Percentiles rank a stretch among this genome's conserved stretches.
phyloP scores from a whole-genome alignment of 1,284 basidiomycete species.

The Boletellus dicymbophilus region DNA sequence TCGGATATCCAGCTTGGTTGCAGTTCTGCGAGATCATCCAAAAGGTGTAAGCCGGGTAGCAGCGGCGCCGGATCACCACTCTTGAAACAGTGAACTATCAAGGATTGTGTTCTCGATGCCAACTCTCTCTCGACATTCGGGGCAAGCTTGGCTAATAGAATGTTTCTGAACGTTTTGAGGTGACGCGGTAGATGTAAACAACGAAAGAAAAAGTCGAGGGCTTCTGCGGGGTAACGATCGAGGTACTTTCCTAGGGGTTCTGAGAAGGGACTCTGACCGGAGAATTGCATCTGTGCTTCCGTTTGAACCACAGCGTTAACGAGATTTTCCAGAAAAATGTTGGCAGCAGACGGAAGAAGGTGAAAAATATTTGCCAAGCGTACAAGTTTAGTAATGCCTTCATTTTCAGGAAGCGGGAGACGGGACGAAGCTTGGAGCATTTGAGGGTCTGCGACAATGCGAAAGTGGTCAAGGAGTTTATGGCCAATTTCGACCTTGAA shows the following conservation, averaged over 20 bases:
- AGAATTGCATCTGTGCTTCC: constrained; percentile 90
- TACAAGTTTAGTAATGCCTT: constrained; percentile 91
- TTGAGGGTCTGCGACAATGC: constrained; percentile 84
- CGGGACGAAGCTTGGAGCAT: constrained; percentile 81
- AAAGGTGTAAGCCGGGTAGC: constrained; percentile 73
- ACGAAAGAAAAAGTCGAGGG: constrained; percentile 83
- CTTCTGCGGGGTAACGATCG: constrained; percentile 87
- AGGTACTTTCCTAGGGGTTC: constrained; percentile 92
- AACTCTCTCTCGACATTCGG: constrained; percentile 79
- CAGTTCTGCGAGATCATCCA: constrained; percentile 74
- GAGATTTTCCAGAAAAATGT: constrained; percentile 89
- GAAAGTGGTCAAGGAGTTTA: constrained; percentile 96
- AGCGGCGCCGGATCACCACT: constrained; percentile 55
- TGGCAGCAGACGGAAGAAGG: constrained; percentile 90
- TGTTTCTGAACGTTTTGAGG: constrained; percentile 79
- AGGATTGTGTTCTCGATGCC: constrained; percentile 58
- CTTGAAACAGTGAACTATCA: constrained; percentile 64
- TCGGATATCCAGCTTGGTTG: constrained; percentile 76
- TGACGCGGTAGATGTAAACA: constrained; percentile 77
- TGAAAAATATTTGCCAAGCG: constrained; percentile 97
- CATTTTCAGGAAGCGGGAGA: constrained; percentile 84
- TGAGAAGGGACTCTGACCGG: constrained; percentile 90
- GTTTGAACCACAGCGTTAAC: constrained; percentile 92
- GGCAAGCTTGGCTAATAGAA: constrained; percentile 77
- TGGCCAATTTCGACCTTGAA: constrained; percentile 99